A percentile compares a stretch with the other conserved stretches of the same genome.
Conservation (phyloP, 306 rosid genomes). For the Heteromeles arbutifolia region DNA sequence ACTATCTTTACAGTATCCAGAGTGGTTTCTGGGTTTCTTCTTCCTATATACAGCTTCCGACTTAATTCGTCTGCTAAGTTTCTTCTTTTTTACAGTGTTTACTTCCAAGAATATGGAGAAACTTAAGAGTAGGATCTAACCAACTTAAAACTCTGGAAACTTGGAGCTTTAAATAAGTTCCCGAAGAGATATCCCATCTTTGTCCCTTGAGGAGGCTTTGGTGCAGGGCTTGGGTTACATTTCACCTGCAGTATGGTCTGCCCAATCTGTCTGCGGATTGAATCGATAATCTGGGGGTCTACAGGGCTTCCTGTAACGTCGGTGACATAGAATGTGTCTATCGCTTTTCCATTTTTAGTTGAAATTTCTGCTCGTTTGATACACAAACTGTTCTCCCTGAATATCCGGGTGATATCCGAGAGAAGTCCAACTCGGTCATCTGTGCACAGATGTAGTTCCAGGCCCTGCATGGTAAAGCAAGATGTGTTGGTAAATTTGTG, state of each 20-base stretch:
- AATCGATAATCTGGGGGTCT: conserved; percentile 66
- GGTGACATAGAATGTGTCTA: conserved; percentile 73
- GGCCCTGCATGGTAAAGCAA: conserved; percentile 52
- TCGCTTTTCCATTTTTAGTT: conserved; percentile 61
- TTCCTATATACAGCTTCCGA: no score
- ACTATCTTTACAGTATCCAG: background rate
- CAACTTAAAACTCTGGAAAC: conserved; percentile 59
- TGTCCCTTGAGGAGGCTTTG: conserved; percentile 41
- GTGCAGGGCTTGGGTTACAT: conserved; percentile 39
- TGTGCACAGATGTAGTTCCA: conserved; percentile 73
- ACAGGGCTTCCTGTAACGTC: conserved; percentile 78
- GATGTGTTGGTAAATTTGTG: conserved; percentile 12
- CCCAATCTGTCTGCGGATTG: conserved; percentile 76
- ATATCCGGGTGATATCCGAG: conserved; percentile 84
- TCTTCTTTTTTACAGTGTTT: conserved; percentile 12
- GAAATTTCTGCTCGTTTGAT: conserved; percentile 91
- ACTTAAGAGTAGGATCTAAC: conserved; percentile 68
- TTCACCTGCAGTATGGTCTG: conserved; percentile 54
- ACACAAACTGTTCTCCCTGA: conserved; percentile 82
- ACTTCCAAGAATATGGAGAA: conserved; percentile 22
- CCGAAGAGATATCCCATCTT: conserved; percentile 62
- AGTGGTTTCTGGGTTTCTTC: conserved; percentile 22
- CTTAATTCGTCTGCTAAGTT: background rate
- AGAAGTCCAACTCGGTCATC: conserved; percentile 84
- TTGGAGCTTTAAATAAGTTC: conserved; percentile 64